These are phyloP conservation scores for Collariella sp. DNA, from an alignment of 495 filamentous ascomycete species.

Conservation along the genomic window DNA sequence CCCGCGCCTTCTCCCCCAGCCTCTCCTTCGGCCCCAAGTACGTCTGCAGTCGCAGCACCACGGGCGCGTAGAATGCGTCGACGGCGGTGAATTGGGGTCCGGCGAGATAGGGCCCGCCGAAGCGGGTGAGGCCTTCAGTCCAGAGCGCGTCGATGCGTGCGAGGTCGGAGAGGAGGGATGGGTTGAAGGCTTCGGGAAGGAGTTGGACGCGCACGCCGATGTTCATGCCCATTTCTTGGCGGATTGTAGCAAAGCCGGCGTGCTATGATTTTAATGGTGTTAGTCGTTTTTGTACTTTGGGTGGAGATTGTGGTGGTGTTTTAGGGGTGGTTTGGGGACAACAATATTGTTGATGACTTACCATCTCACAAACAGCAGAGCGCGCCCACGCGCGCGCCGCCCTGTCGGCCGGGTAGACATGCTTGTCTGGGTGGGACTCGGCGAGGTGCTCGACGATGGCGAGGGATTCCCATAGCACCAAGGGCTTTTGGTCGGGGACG, in stretches of 20 bases:
- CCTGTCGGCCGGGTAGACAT: conserved; percentile 39
- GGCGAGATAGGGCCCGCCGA: conserved; percentile 35
- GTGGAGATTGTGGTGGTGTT: too few relatives aligned
- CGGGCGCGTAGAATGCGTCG: conserved; percentile 38
- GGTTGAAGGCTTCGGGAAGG: conserved; percentile 10
- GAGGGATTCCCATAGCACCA: conserved; percentile 44
- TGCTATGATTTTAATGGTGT: too few relatives aligned
- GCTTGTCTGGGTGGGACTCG: conserved; percentile 35
- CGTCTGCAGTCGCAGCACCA: conserved; percentile 26
- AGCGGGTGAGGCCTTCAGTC: conserved; percentile 27
- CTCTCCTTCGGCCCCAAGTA: conserved; percentile 17
- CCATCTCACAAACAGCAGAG: conserved; percentile 46
- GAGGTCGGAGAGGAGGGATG: conserved; percentile 25
- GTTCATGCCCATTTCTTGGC: conserved; percentile 39
- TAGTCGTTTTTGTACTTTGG: too few relatives aligned
- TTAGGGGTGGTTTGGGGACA: too few relatives aligned
- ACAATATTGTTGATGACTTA: too few relatives aligned
- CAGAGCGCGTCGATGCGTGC: conserved; percentile 30
- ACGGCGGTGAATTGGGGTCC: conserved; percentile 32
- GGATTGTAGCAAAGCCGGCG: conserved; percentile 40
- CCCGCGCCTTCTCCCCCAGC: conserved; percentile 12
- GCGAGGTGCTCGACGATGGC: conserved; percentile 49
- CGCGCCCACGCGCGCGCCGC: conserved; percentile 43
- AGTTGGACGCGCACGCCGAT: conserved; percentile 34
- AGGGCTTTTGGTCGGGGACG: not conserved